phyloP scores from a whole-genome alignment of 176 grass and related monocot genomes.

The Aechmea fasciata region DNA sequence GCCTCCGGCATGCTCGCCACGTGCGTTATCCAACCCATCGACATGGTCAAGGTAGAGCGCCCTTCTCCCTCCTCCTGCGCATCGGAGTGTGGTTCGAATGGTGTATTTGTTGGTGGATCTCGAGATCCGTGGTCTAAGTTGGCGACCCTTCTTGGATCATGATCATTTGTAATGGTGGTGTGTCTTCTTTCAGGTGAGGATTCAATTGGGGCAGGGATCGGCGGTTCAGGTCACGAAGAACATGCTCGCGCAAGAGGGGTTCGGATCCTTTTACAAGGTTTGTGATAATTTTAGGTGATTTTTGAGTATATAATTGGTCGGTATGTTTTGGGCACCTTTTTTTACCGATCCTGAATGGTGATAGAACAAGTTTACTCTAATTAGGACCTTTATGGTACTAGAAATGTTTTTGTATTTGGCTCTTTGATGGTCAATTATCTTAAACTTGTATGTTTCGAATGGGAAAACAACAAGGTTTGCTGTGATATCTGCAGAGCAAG shows the following conservation, averaged over 20 bases:
- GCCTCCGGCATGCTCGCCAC: slow-evolving; percentile 91
- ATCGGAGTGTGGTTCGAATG: not conserved
- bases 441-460: not conserved
- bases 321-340: no score
- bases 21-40: slow-evolving; percentile 96
- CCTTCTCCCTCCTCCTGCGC: not conserved
- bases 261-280: slow-evolving; percentile 83
- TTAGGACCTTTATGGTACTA: not conserved
- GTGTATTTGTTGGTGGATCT: not conserved
- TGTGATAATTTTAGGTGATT: not conserved
- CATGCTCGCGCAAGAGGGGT: slow-evolving; percentile 77
- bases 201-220: slow-evolving; percentile 94
- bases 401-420: not conserved
- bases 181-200: slow-evolving; percentile 62
- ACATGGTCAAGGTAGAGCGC: slow-evolving; percentile 80
- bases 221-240: slow-evolving; percentile 63
- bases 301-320: no score
- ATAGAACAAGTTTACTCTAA: no score
- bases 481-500: no score
- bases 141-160: not conserved
- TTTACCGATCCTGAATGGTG: no score
- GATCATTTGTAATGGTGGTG: not conserved
- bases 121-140: slow-evolving; percentile 1
- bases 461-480: no score
- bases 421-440: not conserved